A percentile compares a stretch with the other conserved stretches of the same genome.
Conservation (phyloP, 106 monocot species). For the Dendrobium chrysotoxum region DNA sequence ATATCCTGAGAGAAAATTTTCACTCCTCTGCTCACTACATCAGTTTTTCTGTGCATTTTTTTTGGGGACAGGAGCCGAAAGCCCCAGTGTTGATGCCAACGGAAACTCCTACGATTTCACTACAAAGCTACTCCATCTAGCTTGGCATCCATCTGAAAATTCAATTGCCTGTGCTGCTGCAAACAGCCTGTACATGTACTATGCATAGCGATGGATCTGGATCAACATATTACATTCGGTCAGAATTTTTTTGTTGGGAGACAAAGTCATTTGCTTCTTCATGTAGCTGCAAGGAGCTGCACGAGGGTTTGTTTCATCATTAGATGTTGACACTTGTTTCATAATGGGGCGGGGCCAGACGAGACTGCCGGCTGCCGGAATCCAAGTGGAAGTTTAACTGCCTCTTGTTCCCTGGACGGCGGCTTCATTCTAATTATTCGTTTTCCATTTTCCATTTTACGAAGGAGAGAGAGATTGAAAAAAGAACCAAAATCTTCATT, state of each 20-base stretch:
- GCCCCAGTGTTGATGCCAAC: conserved; percentile 36
- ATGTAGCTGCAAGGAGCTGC: conserved; percentile 4
- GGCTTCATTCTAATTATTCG: conserved; percentile 9
- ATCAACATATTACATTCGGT: no score
- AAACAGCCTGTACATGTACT: conserved; percentile 70
- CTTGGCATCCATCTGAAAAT: conserved; percentile 65
- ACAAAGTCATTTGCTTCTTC: not conserved
- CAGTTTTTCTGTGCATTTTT: not conserved
- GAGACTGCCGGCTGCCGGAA: not conserved
- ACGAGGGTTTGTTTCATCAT: not conserved
- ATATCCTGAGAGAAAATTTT: not conserved
- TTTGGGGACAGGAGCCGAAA: conserved; percentile 9
- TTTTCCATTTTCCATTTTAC: not conserved
- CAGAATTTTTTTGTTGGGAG: not conserved
- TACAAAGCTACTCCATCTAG: conserved; percentile 51
- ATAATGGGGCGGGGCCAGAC: not conserved
- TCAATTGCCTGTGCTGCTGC: conserved; percentile 55
- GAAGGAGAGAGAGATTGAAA: no score
- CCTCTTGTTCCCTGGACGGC: conserved; percentile 9
- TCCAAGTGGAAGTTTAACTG: conserved; percentile 9
- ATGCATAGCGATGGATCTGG: conserved; percentile 18
- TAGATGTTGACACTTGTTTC: not conserved
- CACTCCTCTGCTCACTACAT: not conserved
- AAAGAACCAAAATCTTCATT: no score
- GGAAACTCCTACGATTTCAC: conserved; percentile 47